A percentile compares a stretch with the other conserved stretches of the same genome.
phyloP scores from a whole-genome alignment of 768 basidiomycete genomes.

The Leccinum uliginosum region DNA sequence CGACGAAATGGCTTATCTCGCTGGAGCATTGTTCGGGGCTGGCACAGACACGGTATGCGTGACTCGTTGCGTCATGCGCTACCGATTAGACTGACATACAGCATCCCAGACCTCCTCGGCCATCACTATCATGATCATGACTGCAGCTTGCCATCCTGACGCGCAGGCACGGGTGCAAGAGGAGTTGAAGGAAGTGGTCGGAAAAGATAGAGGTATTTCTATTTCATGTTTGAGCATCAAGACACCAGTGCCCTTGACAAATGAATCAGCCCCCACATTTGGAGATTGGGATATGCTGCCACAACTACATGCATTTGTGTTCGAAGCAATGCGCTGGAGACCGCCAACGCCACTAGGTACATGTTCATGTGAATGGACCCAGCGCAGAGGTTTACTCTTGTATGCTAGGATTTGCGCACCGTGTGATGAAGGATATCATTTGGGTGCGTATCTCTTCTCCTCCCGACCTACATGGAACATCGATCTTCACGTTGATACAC shows the following conservation, averaged over 20 bases:
- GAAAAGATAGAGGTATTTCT: conserved; percentile 26
- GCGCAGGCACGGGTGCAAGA: conserved; percentile 45
- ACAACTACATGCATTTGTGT: conserved; percentile 32
- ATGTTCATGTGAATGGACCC: neutral
- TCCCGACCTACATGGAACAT: neutral
- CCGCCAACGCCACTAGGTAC: conserved; percentile 28
- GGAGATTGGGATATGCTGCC: conserved; percentile 30
- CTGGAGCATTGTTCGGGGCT: conserved; percentile 56
- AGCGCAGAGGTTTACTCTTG: neutral
- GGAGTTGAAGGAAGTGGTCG: conserved; percentile 48
- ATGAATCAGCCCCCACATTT: conserved; percentile 30
- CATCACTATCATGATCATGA: conserved; percentile 44
- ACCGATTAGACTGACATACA: neutral
- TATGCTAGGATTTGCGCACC: conserved; percentile 48
- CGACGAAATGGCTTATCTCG: conserved; percentile 55
- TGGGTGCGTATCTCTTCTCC: conserved; percentile 38
- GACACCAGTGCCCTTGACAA: neutral
- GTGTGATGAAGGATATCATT: conserved; percentile 55
- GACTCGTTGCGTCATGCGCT: no score
- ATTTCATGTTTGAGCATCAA: neutral
- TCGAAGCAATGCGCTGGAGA: conserved; percentile 35
- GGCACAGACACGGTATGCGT: conserved; percentile 47
- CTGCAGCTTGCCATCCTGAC: conserved; percentile 47
- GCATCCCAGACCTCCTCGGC: conserved; percentile 40
- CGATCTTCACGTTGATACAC: neutral